Conservation (phyloP, 2,329 filamentous ascomycete species). For the Ophiostoma novo-ulmi region DNA sequence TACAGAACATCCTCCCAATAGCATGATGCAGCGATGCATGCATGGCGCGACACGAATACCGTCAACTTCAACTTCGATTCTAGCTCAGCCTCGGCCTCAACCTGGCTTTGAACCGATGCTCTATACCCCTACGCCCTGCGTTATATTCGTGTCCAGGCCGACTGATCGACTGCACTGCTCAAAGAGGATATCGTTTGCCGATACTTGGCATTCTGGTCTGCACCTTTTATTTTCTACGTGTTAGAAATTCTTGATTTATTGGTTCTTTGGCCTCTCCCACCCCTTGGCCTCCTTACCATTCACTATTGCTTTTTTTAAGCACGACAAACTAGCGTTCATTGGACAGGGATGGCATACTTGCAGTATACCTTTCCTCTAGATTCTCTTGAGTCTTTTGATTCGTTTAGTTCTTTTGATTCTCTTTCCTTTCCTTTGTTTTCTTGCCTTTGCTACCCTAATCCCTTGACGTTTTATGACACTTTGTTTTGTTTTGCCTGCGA, state of each 20-base stretch:
- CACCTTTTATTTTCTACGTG: background rate
- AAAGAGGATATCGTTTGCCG: background rate
- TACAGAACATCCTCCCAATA: background rate
- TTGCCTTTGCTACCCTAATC: background rate
- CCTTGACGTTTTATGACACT: conserved; percentile 11
- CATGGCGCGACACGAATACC: background rate
- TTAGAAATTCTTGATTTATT: background rate
- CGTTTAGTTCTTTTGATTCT: background rate
- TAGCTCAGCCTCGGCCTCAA: background rate
- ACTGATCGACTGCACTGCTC: background rate
- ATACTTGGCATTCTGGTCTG: background rate
- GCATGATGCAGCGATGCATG: background rate
- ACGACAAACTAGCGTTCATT: conserved; percentile 5
- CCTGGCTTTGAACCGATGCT: background rate
- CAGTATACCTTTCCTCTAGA: background rate
- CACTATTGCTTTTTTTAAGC: background rate
- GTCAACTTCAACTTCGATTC: background rate
- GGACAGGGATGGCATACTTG: background rate
- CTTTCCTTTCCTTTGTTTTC: background rate
- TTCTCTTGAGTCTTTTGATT: background rate
- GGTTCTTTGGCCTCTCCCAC: background rate
- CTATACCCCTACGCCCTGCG: background rate
- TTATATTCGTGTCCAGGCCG: background rate
- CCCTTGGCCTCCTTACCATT: background rate
- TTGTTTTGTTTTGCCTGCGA: conserved; percentile 10